phyloP scores from a whole-genome alignment of 2,329 filamentous ascomycete genomes.

The Ophiostoma fasciatum region DNA sequence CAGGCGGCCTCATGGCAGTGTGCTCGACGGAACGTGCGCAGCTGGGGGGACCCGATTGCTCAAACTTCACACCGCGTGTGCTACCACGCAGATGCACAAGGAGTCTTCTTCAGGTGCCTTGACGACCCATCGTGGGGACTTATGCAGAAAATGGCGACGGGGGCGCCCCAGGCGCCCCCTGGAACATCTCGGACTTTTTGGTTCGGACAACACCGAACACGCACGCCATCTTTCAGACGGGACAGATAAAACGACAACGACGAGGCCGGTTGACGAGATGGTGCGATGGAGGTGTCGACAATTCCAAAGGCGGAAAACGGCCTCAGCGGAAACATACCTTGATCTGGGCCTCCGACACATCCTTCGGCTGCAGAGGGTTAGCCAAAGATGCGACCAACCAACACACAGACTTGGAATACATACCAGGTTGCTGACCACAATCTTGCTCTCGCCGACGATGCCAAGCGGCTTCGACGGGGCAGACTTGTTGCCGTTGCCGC shows the following conservation, averaged over 20 bases:
- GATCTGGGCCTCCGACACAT: slow-evolving; percentile 93
- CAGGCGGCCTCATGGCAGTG: slow-evolving; percentile 36
- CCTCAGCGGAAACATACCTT: slow-evolving; percentile 99
- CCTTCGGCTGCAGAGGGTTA: slow-evolving; percentile 61
- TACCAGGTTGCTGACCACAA: slow-evolving; percentile 98
- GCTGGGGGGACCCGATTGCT: too few species aligned
- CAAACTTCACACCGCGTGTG: too few species aligned
- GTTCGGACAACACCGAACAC: not conserved
- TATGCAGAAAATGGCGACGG: too few species aligned
- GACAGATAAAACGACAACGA: slow-evolving; percentile 14
- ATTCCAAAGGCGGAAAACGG: slow-evolving; percentile 51
- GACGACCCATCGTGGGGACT: too few species aligned
- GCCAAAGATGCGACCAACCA: slow-evolving; percentile 14
- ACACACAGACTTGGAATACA: slow-evolving; percentile 21
- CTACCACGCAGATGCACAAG: too few species aligned
- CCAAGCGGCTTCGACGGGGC: slow-evolving; percentile 49
- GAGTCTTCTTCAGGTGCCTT: too few species aligned
- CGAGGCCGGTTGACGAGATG: slow-evolving; percentile 10
- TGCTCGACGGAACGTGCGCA: too few species aligned
- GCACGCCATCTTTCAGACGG: slow-evolving; percentile 4
- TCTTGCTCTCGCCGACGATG: slow-evolving; percentile 69
- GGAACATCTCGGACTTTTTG: slow-evolving; percentile 1
- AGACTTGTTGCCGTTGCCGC: slow-evolving; percentile 43
- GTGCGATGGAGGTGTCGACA: slow-evolving; percentile 39
- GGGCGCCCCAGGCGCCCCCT: too few species aligned